Evolutionary conservation across 495 filamentous ascomycete species (phyloP), one percentile per base, ranked within the genome.

Genomic region (Neurospora sp.): DNA sequence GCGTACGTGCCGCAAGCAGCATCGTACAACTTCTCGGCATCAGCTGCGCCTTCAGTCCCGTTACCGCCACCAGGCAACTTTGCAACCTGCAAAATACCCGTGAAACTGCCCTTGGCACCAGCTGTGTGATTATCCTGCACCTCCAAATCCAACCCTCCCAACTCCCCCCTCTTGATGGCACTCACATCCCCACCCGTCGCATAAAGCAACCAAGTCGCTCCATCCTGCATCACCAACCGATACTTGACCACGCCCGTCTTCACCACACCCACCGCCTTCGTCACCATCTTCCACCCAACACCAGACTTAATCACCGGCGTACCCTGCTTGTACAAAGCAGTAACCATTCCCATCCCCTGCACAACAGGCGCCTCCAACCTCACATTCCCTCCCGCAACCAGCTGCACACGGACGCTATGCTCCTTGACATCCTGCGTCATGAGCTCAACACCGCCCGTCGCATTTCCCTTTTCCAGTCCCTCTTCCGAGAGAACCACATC

Each of bases 321-420:
- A 5, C 89, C 83, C 39, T 87, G 86, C 59, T 85, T 86, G 81
- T 95, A 98, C n/a, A 92, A 72, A 4, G 85, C 95, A 5, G 94
- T 97, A 13, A 96, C 87, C 74, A 93, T 95, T 0, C 89, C 94
- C 90, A 95, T 94, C 4, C 96, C 96, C 79, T 98, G 95, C 2
- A 97, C 90, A 8, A 97, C 79, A 0, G 94, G 94, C 76, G 97
- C 92, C 0, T 89, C 90, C 40, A 98, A 85, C 2, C 81, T 73
- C 3, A 90, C 83, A 1, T 81, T 75, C 1, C 88, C 88, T 17
- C 86, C 86, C 17, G 78, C 74, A 40, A 86, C 82, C 13, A 98
- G 81, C 39, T 92, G 90, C 43, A 92, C 88, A 73, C 92, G 89
- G 15, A 86, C 91, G 4, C 93, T 95, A 76, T 94, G 93, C 10